A percentile compares a stretch with the other conserved stretches of the same genome.
Conservation (phyloP, 345 rosid species). For the Salix koriyanagi region DNA sequence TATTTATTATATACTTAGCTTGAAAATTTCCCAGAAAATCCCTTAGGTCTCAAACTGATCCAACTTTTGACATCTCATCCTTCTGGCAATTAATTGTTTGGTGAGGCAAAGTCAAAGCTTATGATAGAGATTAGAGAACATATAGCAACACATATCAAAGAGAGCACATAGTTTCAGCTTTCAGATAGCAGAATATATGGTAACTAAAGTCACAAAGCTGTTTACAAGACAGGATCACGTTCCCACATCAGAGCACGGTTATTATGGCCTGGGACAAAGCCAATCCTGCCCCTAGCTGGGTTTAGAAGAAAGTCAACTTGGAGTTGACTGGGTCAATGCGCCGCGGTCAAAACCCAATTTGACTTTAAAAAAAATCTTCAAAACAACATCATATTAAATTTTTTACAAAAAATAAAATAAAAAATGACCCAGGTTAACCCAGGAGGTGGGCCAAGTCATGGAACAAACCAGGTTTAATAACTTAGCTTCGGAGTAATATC, state of each 20-base stretch:
- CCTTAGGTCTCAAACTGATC: background rate
- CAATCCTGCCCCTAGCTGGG: too few species aligned
- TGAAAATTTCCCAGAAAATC: background rate
- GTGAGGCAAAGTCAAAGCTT: background rate
- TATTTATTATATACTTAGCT: background rate
- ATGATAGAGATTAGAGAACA: background rate
- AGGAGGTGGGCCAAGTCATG: too few species aligned
- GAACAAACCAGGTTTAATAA: too few species aligned
- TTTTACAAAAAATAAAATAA: too few species aligned
- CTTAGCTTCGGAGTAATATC: background rate
- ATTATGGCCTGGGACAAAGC: too few species aligned
- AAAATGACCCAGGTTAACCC: too few species aligned
- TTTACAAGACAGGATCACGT: background rate
- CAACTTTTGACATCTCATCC: background rate
- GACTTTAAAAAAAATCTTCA: too few species aligned
- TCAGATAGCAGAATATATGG: background rate
- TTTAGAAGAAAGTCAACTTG: too few species aligned
- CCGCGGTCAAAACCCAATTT: too few species aligned
- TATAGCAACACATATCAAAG: background rate
- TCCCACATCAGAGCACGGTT: background rate
- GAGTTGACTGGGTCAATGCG: too few species aligned
- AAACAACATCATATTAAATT: too few species aligned
- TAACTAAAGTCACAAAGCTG: background rate
- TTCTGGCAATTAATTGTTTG: background rate
- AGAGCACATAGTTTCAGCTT: background rate